Percentiles rank a stretch among this genome's conserved stretches.
phyloP scores from a whole-genome alignment of 2,329 filamentous ascomycete genomes.

The Cercospora canescens region DNA sequence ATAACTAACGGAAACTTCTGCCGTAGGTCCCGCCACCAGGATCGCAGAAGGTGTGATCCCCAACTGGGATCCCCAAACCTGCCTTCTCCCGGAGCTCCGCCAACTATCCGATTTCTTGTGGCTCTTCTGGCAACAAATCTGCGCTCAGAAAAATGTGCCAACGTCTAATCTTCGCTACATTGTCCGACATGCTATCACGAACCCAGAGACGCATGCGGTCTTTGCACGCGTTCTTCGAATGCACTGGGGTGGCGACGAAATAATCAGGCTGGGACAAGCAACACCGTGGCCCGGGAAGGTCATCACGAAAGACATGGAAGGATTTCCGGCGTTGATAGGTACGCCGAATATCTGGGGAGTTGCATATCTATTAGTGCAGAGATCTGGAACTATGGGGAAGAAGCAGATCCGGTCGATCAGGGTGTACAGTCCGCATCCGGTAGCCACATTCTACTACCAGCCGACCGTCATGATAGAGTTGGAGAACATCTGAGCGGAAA shows the following conservation, averaged over 20 bases:
- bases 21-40: not conserved
- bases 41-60: not conserved
- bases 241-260: not conserved
- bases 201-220: conserved; percentile 9
- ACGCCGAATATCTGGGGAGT: conserved; percentile 15
- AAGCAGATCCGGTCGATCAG: conserved; percentile 17
- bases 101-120: conserved; percentile 21
- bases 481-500: conserved; percentile 4
- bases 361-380: conserved; percentile 19
- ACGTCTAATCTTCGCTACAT: conserved; percentile 7
- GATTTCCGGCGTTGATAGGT: conserved; percentile 16
- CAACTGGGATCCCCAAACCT: not conserved
- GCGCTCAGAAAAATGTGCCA: not conserved
- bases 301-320: conserved; percentile 5
- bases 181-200: conserved; percentile 14
- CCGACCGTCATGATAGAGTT: conserved; percentile 22
- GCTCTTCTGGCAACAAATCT: conserved; percentile 19
- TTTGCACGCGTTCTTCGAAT: conserved; percentile 14
- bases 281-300: conserved; percentile 10
- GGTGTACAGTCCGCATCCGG: conserved; percentile 6
- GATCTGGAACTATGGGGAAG: conserved; percentile 7
- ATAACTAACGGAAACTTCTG: not conserved
- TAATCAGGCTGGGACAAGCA: conserved; percentile 2
- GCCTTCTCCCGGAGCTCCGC: conserved; percentile 1
- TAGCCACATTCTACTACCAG: not conserved